A percentile compares a stretch with the other conserved stretches of the same genome.
Conservation (phyloP, 2,329 filamentous ascomycete species). For the Venturia oleaginea region DNA sequence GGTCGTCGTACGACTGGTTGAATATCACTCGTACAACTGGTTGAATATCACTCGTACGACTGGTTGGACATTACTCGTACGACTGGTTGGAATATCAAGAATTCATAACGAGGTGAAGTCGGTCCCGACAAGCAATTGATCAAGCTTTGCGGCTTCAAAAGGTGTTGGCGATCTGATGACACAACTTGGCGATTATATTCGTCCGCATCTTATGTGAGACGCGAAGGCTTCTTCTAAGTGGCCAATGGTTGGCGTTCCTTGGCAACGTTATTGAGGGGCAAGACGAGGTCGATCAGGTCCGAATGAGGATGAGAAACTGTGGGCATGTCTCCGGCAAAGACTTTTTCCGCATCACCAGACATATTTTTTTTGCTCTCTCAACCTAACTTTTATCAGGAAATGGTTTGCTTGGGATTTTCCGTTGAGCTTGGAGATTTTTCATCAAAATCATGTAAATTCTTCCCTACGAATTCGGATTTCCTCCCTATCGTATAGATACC, state of each 20-base stretch:
- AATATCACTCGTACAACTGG: not conserved
- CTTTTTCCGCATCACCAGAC: not conserved
- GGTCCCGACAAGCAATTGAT: not conserved
- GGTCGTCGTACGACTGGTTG: not conserved
- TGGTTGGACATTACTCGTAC: not conserved
- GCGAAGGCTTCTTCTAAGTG: not conserved
- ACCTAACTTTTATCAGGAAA: too few relatives aligned
- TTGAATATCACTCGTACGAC: not conserved
- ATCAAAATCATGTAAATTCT: too few relatives aligned
- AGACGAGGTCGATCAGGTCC: not conserved
- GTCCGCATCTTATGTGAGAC: not conserved
- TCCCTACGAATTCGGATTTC: too few relatives aligned
- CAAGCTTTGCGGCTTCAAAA: not conserved
- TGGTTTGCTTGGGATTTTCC: too few relatives aligned
- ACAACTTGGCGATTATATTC: not conserved
- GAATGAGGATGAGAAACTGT: not conserved
- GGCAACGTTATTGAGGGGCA: not conserved
- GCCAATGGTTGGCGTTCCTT: not conserved
- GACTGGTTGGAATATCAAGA: not conserved
- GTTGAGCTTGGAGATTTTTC: too few relatives aligned
- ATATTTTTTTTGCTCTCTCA: not conserved
- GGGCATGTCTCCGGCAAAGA: not conserved
- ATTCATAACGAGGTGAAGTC: not conserved
- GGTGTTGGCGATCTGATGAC: not conserved
- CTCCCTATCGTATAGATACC: too few relatives aligned